phyloP scores from a whole-genome alignment of 495 filamentous ascomycete genomes.

The Xylaria bambusicola region DNA sequence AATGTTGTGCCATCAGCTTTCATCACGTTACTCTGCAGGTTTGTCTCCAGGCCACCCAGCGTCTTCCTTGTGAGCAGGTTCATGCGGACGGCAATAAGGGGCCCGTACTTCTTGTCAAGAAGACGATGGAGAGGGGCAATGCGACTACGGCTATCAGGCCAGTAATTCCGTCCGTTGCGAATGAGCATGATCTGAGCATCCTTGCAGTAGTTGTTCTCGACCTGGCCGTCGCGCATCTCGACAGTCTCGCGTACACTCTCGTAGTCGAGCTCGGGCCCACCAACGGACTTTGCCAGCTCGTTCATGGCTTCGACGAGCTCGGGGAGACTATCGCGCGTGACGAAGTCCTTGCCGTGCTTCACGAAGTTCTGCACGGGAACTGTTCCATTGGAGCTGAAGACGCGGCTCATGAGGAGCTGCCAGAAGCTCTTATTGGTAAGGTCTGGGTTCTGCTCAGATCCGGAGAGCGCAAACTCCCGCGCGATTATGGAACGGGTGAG shows the following conservation, averaged over 20 bases:
- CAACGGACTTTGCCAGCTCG: conserved; percentile 38
- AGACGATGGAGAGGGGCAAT: conserved; percentile 49
- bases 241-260: conserved; percentile 41
- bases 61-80: conserved; percentile 56
- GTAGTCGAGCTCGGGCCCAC: conserved; percentile 40
- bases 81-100: conserved; percentile 53
- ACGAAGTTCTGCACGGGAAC: conserved; percentile 51
- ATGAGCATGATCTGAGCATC: conserved; percentile 57
- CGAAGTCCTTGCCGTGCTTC: conserved; percentile 52
- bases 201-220: conserved; percentile 51
- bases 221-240: conserved; percentile 49
- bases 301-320: conserved; percentile 53
- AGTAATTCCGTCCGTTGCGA: conserved; percentile 51
- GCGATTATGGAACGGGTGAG: conserved; percentile 52
- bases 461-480: conserved; percentile 54
- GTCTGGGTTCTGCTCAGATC: conserved; percentile 57
- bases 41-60: conserved; percentile 55
- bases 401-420: conserved; percentile 44
- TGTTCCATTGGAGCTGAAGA: conserved; percentile 49
- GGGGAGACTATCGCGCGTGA: conserved; percentile 48
- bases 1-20: conserved; percentile 44
- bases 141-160: conserved; percentile 44
- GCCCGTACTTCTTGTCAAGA: conserved; percentile 47
- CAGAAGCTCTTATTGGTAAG: conserved; percentile 53
- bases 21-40: conserved; percentile 51